Conservation (phyloP, 2,329 filamentous ascomycete species). For the Cordyceps javanica region DNA sequence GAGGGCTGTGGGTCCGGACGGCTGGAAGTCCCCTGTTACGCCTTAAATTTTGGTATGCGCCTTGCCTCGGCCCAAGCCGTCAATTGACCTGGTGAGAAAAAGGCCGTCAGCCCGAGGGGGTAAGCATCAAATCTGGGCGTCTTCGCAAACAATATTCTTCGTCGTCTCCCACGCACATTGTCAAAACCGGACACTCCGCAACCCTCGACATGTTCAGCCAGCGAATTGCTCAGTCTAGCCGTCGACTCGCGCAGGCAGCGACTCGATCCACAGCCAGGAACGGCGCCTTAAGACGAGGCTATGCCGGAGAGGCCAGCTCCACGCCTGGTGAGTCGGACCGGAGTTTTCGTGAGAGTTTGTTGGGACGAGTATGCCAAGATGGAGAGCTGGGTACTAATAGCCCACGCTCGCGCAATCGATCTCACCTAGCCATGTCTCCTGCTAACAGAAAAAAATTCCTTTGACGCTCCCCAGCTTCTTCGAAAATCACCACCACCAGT, state of each 20-base stretch:
- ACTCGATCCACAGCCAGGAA: conserved; percentile 11
- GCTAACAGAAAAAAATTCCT: background rate
- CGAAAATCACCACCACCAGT: background rate
- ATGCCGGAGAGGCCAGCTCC: conserved; percentile 15
- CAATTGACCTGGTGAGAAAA: background rate
- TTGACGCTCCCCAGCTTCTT: background rate
- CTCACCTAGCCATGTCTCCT: background rate
- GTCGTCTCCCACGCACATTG: background rate
- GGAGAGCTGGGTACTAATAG: background rate
- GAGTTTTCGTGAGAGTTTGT: conserved; percentile 1
- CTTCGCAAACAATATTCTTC: background rate
- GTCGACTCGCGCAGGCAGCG: conserved; percentile 20
- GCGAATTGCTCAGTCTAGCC: conserved; percentile 20
- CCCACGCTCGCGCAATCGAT: background rate
- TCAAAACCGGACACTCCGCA: background rate
- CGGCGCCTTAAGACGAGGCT: conserved; percentile 19
- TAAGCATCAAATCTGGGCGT: background rate
- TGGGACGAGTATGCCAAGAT: background rate
- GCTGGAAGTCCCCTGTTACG: background rate
- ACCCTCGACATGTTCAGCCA: conserved; percentile 18
- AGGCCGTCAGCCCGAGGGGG: background rate
- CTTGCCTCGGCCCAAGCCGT: conserved; percentile 5
- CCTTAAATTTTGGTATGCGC: background rate
- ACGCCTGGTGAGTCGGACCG: conserved; percentile 20
- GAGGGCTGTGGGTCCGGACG: background rate